These are phyloP conservation scores for Pseudogymnoascus sp. DNA, from an alignment of 2,329 filamentous ascomycete genomes.

Conservation along the genomic window DNA sequence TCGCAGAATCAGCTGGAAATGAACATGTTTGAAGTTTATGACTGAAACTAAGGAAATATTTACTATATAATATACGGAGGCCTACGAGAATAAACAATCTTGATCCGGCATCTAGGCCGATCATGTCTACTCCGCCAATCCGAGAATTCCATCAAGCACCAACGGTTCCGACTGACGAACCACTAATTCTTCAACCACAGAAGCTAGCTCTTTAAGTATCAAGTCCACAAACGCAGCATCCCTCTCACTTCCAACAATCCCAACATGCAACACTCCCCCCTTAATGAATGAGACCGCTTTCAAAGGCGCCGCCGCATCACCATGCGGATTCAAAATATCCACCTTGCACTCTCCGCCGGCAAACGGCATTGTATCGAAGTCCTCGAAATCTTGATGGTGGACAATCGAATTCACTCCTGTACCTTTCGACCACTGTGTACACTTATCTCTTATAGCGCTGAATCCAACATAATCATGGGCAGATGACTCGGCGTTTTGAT, in stretches of 20 bases:
- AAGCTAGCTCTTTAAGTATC: conserved; percentile 28
- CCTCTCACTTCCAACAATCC: conserved; percentile 38
- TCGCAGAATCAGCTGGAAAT: neutral
- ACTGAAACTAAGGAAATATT: neutral
- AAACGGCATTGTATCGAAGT: conserved; percentile 39
- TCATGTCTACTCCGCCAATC: neutral
- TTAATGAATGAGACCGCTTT: conserved; percentile 40
- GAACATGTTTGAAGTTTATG: neutral
- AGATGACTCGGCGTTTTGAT: conserved; percentile 26
- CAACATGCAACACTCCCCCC: conserved; percentile 34
- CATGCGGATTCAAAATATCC: conserved; percentile 31
- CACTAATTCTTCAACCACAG: conserved; percentile 19
- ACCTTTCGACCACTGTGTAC: conserved; percentile 30
- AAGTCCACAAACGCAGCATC: conserved; percentile 32
- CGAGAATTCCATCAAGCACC: conserved; percentile 14
- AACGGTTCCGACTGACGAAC: conserved; percentile 2
- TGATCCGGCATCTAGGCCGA: neutral
- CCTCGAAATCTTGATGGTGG: conserved; percentile 34
- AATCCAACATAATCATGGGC: conserved; percentile 33
- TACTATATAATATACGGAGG: neutral
- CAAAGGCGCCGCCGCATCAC: conserved; percentile 35
- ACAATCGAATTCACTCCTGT: conserved; percentile 28
- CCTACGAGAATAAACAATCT: neutral
- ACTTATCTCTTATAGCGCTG: conserved; percentile 28
- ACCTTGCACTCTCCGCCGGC: conserved; percentile 26